Evolutionary conservation across 495 filamentous ascomycete genomes (phyloP), one percentile per base, ranked within the genome.

Genomic region (Lichina pygmaea): DNA sequence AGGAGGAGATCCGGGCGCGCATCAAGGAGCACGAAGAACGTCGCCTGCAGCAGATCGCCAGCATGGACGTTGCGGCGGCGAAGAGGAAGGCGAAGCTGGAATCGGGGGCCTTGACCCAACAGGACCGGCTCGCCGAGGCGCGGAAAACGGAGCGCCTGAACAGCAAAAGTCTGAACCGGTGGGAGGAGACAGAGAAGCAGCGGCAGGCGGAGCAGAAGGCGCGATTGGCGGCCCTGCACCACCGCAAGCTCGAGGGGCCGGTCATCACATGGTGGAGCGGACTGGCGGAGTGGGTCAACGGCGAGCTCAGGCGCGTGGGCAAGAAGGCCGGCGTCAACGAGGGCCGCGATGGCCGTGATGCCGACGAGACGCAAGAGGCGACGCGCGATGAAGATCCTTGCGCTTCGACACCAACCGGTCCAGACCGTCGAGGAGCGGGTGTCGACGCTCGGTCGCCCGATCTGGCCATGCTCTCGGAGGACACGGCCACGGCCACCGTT

Each of bases 261-360:
- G 82, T 94, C 9, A 74, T 94, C 40, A 83, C 81, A 12, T 89
- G 77, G 59, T 97, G 81, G 78, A 95, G 86, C 58, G 89, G 89
- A 8, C 63, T 80, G 48, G 82, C 76, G 41, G 73, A 78, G 47
- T 80, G 78, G 67, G 64, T 62, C 42, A 77, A 81, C 57, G 82
- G 78, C 32, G 80, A 77, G 53, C 61, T 86, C 47, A 77, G 71
- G 52, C 73, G 75, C 49, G 70, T 85, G 38, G 78, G 77, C 33
- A 6, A 31, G 46, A 42, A 36, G 37, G 41, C 11, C 10, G 41
- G 15, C 6, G 12, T 34, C 12, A 33, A 37, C 33, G 16, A n/a
- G 17, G 10, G 34, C 36, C 11, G 5, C 44, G 80, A 78, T 53
- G 61, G 73, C 44, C 70, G 75, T 7, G 68, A 78, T 15, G 71